A percentile compares a stretch with the other conserved stretches of the same genome.
Conservation (phyloP, 1,284 basidiomycete genomes). For the Moniliophthora roreri region DNA sequence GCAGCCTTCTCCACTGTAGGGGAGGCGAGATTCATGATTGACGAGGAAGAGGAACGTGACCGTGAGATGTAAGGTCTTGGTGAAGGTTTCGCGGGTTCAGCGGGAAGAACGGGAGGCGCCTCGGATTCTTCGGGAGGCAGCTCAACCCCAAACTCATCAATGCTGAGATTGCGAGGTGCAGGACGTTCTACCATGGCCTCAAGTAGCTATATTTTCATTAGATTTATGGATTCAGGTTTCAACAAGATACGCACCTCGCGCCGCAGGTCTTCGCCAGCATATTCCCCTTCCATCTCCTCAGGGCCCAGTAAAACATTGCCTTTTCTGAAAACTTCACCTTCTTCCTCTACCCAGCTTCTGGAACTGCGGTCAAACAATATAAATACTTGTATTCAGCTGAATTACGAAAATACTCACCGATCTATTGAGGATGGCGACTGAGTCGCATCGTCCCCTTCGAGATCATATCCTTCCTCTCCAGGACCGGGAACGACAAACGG, state of each 20-base stretch:
- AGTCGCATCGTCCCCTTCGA: slow-evolving; percentile 22
- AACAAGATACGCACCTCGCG: slow-evolving; percentile 62
- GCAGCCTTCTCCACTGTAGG: slow-evolving; percentile 18
- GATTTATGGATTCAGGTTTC: slow-evolving; percentile 1
- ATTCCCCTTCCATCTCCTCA: slow-evolving; percentile 84
- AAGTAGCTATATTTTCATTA: slow-evolving; percentile 34
- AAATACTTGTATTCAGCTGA: neutral
- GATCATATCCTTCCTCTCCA: slow-evolving; percentile 29
- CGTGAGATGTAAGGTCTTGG: slow-evolving; percentile 60
- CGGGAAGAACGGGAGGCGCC: slow-evolving; percentile 9
- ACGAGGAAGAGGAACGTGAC: slow-evolving; percentile 45
- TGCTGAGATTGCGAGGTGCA: slow-evolving; percentile 48
- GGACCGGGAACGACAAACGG: slow-evolving; percentile 26
- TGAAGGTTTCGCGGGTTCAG: slow-evolving; percentile 39
- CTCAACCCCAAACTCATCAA: slow-evolving; percentile 56
- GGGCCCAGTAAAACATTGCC: slow-evolving; percentile 77
- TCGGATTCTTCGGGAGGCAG: slow-evolving; percentile 9
- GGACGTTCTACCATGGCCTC: slow-evolving; percentile 65
- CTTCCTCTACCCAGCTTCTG: slow-evolving; percentile 80
- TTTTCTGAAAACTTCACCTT: slow-evolving; percentile 91
- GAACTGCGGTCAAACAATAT: slow-evolving; percentile 42
- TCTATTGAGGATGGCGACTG: slow-evolving; percentile 51
- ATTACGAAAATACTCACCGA: slow-evolving; percentile 40
- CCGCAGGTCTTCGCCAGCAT: slow-evolving; percentile 80
- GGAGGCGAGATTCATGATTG: slow-evolving; percentile 39